Evolutionary conservation across 305 asterid species (phyloP), one percentile per base, ranked within the genome.

Genomic region (Rubia peregrina): DNA sequence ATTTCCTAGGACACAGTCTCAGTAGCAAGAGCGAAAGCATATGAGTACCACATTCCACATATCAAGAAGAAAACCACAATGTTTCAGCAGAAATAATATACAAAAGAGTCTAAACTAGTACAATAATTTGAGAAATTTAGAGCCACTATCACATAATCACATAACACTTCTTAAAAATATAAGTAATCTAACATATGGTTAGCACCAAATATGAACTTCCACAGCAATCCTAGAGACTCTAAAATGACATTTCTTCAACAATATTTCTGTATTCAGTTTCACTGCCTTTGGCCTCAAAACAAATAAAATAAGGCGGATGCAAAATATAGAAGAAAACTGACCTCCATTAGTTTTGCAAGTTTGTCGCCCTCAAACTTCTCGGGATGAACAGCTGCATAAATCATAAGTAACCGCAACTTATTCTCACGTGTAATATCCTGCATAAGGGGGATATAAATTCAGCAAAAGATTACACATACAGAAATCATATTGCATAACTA

Each of bases 331-430:
- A 2, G 59, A 68, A 57, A 71, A 74, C 83, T 64, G 71, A 91
- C 99, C 96, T 95, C 98, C 97, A 91, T 82, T 41, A 95, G 75
- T 80, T 95, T 88, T 70, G 89, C 82, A 77, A 95, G 83, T 83
- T 87, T 90, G 75, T 78, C 97, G 73, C 89, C 89, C 75, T 90
- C 99, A 73, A 91, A 88, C 86, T 91, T 94, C 84, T 91, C 97
- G 71, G 99, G 99, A 83, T 90, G 81, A 73, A 82, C 81, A 55
- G 97, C 90, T 44, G 95, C 99, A 87, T 95, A 95, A 73, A 95
- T 90, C 99, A 95, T 95, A 86, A 95, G 81, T 69, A 95, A 79
- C 65, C 98, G 90, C 86, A 95, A 72, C 86, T 91, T 95, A 83
- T 79, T 80, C 81, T 95, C 99, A 74, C 86, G 92, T 4, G 96